phyloP scores from a whole-genome alignment of 2,329 filamentous ascomycete species.

The Neophaeococcomyces aloes region DNA sequence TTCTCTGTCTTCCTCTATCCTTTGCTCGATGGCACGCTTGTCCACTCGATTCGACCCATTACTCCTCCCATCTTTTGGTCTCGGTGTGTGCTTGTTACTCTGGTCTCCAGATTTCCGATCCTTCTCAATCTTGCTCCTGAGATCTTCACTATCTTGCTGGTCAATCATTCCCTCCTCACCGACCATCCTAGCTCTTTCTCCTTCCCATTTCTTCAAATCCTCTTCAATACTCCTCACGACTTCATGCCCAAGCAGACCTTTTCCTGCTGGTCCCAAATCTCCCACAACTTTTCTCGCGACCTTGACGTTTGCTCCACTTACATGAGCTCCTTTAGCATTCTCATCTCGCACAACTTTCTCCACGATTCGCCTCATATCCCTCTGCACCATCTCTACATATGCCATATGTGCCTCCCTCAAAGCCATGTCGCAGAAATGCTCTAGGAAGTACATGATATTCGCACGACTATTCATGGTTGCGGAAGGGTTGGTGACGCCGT shows the following conservation, averaged over 20 bases:
- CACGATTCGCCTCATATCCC: conserved; percentile 82
- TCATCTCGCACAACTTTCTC: conserved; percentile 74
- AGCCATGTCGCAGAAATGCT: conserved; percentile 82
- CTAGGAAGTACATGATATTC: conserved; percentile 99
- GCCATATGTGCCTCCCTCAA: conserved; percentile 61
- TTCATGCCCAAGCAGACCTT: conserved; percentile 62
- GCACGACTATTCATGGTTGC: conserved; percentile 90
- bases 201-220: conserved; percentile 69
- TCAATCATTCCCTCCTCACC: conserved; percentile 30
- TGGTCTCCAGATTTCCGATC: conserved; percentile 8
- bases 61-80: conserved; percentile 17
- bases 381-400: conserved; percentile 88
- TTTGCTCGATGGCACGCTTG: conserved; percentile 83
- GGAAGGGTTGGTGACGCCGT: conserved; percentile 48
- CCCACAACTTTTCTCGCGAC: conserved; percentile 74
- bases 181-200: conserved; percentile 49
- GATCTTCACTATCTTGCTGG: conserved; percentile 17
- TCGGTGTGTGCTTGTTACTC: conserved; percentile 1
- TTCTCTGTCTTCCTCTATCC: conserved; percentile 94
- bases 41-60: conserved; percentile 49
- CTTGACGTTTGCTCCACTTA: conserved; percentile 77
- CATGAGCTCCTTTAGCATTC: conserved; percentile 62
- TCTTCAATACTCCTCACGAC: conserved; percentile 72
- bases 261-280: conserved; percentile 50
- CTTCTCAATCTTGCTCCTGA: conserved; percentile 1